Percentiles rank a stretch among this genome's conserved stretches.
phyloP scores from a whole-genome alignment of 2,329 filamentous ascomycete species.

The Epichloe coenophiala region DNA sequence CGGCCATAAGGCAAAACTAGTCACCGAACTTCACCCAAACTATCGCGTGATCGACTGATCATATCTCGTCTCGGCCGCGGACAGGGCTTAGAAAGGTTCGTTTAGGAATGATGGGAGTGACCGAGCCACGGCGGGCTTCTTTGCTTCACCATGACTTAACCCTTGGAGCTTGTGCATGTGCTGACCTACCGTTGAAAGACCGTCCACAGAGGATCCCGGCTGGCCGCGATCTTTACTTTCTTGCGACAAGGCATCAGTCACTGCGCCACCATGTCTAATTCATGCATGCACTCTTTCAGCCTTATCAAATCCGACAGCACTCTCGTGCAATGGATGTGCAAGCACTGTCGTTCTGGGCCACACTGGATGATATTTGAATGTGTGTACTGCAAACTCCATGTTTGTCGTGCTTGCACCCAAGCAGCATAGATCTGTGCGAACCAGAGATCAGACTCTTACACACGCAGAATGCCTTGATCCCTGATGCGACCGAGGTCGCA shows the following conservation, averaged over 20 bases:
- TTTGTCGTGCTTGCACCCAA: slow-evolving; percentile 45
- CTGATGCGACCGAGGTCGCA: not conserved
- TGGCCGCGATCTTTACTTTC: not conserved
- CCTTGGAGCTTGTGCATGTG: not conserved
- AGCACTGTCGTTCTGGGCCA: slow-evolving; percentile 49
- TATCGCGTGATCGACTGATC: too few species aligned
- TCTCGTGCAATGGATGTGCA: slow-evolving; percentile 52
- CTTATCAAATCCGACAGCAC: slow-evolving; percentile 55
- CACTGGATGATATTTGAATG: slow-evolving; percentile 59
- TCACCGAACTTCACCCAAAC: too few species aligned
- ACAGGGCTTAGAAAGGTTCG: too few species aligned
- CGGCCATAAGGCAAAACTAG: too few species aligned
- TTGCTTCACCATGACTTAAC: too few species aligned
- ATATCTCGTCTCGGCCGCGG: too few species aligned
- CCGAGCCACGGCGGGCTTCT: not conserved
- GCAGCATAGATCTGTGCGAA: slow-evolving; percentile 9
- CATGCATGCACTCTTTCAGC: slow-evolving; percentile 49
- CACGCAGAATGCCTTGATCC: not conserved
- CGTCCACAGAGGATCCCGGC: not conserved
- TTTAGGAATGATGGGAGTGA: too few species aligned
- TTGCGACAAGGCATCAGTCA: not conserved
- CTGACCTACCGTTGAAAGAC: not conserved
- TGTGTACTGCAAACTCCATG: slow-evolving; percentile 53
- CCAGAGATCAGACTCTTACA: not conserved
- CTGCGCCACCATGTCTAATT: slow-evolving; percentile 30